Base-by-base conservation (phyloP, 2,329 filamentous ascomycete genomes). In the Fusarium falciforme region DNA sequence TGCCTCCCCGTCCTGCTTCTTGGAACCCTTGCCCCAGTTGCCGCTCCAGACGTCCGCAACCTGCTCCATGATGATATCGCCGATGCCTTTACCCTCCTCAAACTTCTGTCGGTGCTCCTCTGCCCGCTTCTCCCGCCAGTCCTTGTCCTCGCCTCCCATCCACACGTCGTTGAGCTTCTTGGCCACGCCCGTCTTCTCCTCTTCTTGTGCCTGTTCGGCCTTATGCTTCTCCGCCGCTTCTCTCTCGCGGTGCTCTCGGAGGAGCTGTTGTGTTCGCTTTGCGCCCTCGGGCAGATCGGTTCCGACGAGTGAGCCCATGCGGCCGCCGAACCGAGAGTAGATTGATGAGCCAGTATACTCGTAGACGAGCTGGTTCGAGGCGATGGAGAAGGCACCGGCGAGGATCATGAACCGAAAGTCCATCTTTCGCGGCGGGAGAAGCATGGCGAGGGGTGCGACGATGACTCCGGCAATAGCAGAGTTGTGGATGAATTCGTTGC, bases 241-340 rank as follows among this genome's bases (percentile, higher is more conserved):
- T 27, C 81, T 78, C 79, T 83, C 83, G 64, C 80, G 80, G 77
- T 89, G 87, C 68, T 86, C 85, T 61, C 83, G 83, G 59, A 89
- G 81, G 57, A 86, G 80, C 73, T 80, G 80, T 80, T 86, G 86
- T 25, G 84, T 88, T 76, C 83, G 82, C 78, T 80, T 81, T 22
- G 89, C 88, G 61, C 84, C 84, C 74, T 92, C 90, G 47, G 89
- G 89, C 17, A 93, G 88, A 62, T 87, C 85, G 55, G 84, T 86
- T 69, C 85, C 85, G 47, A 89, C 80, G 49, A 90, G 82, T 17
- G 83, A 83, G 29, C 77, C 77, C 72, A 85, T 76, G 63, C 87
- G 86, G 70, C 76, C 81, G 66, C 80, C 80, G 70, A 89, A 84
- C 10, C 88, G 88, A 71, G 82, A 76, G 76, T 84, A 82, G 68